A percentile compares a stretch with the other conserved stretches of the same genome.
These are phyloP conservation scores for Penicillium antarcticum DNA, from an alignment of 495 filamentous ascomycete species.

Conservation along the genomic window DNA sequence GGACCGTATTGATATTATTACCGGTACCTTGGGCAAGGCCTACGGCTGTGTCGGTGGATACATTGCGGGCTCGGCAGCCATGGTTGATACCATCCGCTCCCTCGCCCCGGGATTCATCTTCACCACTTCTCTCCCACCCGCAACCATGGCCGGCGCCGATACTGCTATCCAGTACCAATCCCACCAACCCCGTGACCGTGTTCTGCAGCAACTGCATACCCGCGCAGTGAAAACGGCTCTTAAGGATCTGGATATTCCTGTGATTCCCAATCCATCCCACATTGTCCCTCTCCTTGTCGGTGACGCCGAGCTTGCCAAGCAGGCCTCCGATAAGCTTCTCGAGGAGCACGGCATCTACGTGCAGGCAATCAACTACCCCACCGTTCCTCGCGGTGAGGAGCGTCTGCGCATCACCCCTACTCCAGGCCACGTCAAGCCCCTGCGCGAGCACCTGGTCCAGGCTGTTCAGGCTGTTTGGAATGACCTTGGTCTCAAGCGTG, in stretches of 20 bases:
- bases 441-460: constrained; percentile 78
- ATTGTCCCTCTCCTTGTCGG: constrained; percentile 94
- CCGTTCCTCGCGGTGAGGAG: constrained; percentile 93
- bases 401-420: constrained; percentile 93
- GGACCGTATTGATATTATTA: constrained; percentile 97
- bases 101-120: constrained; percentile 98
- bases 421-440: constrained; percentile 80
- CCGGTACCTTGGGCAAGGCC: constrained; percentile 93
- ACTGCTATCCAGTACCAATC: constrained; percentile 92
- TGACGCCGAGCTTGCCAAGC: constrained; percentile 88
- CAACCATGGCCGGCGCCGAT: constrained; percentile 93
- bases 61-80: constrained; percentile 82
- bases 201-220: constrained; percentile 93
- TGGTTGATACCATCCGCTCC: constrained; percentile 94
- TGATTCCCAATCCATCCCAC: constrained; percentile 95
- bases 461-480: constrained; percentile 86
- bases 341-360: constrained; percentile 92
- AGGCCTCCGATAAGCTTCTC: constrained; percentile 83
- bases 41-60: constrained; percentile 98
- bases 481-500: constrained; percentile 83
- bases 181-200: constrained; percentile 72
- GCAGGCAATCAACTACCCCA: constrained; percentile 98
- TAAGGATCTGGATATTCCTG: constrained; percentile 78
- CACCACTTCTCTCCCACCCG: constrained; percentile 92
- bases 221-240: constrained; percentile 83